Evolutionary conservation across 148 eudicot genomes (phyloP), one percentile per base, ranked within the genome.

Genomic region (Chenopodium berlandieri): DNA sequence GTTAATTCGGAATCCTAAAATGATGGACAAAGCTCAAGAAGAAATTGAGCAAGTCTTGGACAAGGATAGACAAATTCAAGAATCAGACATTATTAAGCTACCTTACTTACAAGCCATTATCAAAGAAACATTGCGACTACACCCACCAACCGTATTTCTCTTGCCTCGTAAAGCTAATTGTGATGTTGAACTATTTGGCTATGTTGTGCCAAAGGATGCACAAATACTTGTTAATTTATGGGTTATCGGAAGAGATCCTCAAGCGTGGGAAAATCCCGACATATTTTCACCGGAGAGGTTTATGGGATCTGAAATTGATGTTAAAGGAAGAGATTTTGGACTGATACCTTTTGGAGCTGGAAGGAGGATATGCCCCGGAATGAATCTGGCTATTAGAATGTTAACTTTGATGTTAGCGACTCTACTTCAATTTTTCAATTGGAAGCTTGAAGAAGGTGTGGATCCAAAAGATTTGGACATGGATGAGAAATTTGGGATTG

Each of bases 211-310:
- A 0, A 90, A 86, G 73, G 87, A 83, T 65, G 85, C 95, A 2
- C 93, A 90, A 83, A 71, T 92, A 62, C 83, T 92, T 0, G 91
- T 92, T 0, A 92, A 92, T 14, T 87, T 86, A 8, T 92, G 95
- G 95, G 95, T 91, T 0, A 88, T 92, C 1, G 92, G 91, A 12
- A 82, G 91, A 0, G 93, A 92, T 79, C 89, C 88, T 1, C 68
- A 65, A 1, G 86, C 76, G 0, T 92, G 95, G 93, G n/a, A 75
- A 17, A 84, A 86, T 23, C 86, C 95, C 0, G 78, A 80, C 13
- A 48, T 34, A 0, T 92, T 92, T 54, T 79, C 40, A 8, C 95
- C 95, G 0, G 93, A 92, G 68, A 88, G 95, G 78, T 92, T 92
- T 65, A 14, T 89, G 78, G 87, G 84, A 0, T 82, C 73, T 0